These are phyloP conservation scores for Backusella sp. DNA, from an alignment of 192 early-diverging fungal genomes.

Conservation along the genomic window DNA sequence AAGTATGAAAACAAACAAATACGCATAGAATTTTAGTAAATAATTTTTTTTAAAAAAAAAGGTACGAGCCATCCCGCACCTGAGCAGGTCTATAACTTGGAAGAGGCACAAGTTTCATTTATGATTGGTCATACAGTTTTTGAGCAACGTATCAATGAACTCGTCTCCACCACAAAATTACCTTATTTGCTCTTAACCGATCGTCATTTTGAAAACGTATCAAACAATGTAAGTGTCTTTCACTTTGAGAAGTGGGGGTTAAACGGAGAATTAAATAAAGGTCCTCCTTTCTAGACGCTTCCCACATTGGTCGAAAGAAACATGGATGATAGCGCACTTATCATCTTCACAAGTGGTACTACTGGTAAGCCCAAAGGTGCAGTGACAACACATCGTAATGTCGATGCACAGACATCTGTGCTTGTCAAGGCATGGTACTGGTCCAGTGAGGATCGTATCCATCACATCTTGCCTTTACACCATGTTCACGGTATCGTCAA, in stretches of 20 bases:
- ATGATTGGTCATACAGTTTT: slow-evolving; percentile 63
- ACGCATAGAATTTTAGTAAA: not conserved
- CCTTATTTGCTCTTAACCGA: not conserved
- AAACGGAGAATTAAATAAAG: not conserved
- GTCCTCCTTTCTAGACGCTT: not conserved
- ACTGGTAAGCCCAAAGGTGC: slow-evolving; percentile 86
- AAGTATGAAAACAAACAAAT: not conserved
- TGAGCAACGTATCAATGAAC: slow-evolving; percentile 17
- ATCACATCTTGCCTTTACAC: slow-evolving; percentile 82
- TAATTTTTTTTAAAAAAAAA: slow-evolving; percentile 16
- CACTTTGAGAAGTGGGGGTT: not conserved
- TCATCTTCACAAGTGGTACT: slow-evolving; percentile 80
- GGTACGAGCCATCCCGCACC: slow-evolving; percentile 67
- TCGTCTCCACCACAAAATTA: not conserved
- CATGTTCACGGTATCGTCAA: slow-evolving; percentile 78
- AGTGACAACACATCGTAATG: slow-evolving; percentile 64
- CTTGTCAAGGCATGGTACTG: slow-evolving; percentile 74
- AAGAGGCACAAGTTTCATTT: slow-evolving; percentile 59
- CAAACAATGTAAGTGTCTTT: not conserved
- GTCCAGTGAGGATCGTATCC: slow-evolving; percentile 62
- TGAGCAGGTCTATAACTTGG: slow-evolving; percentile 76
- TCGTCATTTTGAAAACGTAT: not conserved
- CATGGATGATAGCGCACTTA: slow-evolving; percentile 50
- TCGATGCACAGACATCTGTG: slow-evolving; percentile 63
- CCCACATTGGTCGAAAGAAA: slow-evolving; percentile 24